Conservation (phyloP, 2,329 filamentous ascomycete species). For the Pseudogymnoascus sp. region DNA sequence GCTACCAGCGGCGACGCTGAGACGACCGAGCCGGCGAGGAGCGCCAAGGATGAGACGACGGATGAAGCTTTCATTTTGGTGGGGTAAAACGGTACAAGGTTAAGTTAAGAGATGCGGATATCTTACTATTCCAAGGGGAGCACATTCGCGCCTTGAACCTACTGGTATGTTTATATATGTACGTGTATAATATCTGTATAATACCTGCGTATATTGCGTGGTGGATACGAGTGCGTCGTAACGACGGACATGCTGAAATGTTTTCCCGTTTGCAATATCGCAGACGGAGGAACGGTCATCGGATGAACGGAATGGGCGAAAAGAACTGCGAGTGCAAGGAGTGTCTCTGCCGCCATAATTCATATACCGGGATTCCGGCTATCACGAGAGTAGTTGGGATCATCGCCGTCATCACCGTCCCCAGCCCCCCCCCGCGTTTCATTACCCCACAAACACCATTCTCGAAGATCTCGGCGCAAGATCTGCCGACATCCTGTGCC, state of each 20-base stretch:
- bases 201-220: neutral
- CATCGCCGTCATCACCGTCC: neutral
- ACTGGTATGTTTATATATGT: neutral
- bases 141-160: neutral
- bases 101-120: slow-evolving; percentile 1
- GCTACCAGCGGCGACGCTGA: neutral
- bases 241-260: slow-evolving; percentile 5
- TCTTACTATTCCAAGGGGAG: neutral
- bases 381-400: neutral
- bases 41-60: slow-evolving; percentile 2
- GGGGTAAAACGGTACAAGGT: neutral
- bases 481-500: neutral
- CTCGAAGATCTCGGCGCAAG: slow-evolving; percentile 7
- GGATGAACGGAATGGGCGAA: slow-evolving; percentile 1
- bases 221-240: neutral
- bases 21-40: neutral
- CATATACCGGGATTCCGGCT: neutral
- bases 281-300: neutral
- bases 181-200: neutral
- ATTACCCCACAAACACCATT: slow-evolving; percentile 10
- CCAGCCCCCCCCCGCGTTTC: neutral
- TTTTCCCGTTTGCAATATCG: slow-evolving; percentile 5
- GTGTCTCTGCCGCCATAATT: neutral
- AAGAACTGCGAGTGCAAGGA: neutral
- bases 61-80: slow-evolving; percentile 4